Conservation (phyloP, 331 rosid species). For the Saraca asoca region DNA sequence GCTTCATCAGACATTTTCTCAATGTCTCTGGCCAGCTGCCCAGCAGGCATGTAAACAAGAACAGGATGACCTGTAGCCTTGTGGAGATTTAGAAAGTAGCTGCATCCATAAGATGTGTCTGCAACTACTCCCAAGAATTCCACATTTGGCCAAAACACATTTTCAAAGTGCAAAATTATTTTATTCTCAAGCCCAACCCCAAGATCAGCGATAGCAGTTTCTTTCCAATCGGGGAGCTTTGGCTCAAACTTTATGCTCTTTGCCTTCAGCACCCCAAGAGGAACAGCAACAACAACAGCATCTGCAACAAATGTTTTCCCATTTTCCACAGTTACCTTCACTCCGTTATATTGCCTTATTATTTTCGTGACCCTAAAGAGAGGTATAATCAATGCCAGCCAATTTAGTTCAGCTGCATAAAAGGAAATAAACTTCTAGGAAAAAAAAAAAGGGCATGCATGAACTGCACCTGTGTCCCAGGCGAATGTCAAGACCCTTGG, state of each 20-base stretch:
- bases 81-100: conserved; percentile 98
- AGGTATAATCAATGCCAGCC: conserved; percentile 16
- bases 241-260: conserved; percentile 82
- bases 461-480: conserved; percentile 69
- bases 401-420: conserved; percentile 27
- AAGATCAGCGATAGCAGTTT: conserved; percentile 80
- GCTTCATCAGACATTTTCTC: conserved; percentile 99
- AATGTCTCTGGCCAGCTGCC: conserved; percentile 93
- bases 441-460: background rate
- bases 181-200: conserved; percentile 96
- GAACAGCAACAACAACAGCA: conserved; percentile 83
- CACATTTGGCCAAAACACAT: conserved; percentile 97
- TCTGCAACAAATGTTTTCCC: conserved; percentile 84
- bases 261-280: conserved; percentile 92
- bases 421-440: conserved; percentile 3
- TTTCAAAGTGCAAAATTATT: conserved; percentile 82
- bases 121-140: conserved; percentile 98
- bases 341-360: conserved; percentile 71
- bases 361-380: conserved; percentile 78
- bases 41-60: conserved; percentile 99
- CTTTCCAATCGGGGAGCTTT: conserved; percentile 98
- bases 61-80: conserved; percentile 90
- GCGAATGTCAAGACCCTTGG: conserved; percentile 92
- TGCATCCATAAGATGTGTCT: conserved; percentile 86
- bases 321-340: conserved; percentile 75